A percentile compares a stretch with the other conserved stretches of the same genome.
Evolutionary conservation across 2,329 filamentous ascomycete species (phyloP).

Genomic region (Ascochyta clinopodiicola): DNA sequence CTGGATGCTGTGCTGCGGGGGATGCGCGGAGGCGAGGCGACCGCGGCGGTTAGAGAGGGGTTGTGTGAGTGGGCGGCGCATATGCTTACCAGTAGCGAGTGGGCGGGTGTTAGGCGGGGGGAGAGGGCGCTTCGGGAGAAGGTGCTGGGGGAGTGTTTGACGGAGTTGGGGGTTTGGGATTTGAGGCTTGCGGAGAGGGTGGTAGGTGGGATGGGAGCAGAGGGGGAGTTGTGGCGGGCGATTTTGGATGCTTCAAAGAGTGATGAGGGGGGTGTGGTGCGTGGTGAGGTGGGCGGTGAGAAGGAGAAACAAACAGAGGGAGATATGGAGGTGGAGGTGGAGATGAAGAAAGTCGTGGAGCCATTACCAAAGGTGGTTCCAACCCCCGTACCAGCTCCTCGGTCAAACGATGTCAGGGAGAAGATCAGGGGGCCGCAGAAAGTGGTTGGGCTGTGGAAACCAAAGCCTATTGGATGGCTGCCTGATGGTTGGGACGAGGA

Average conservation of each 20-base stretch:
- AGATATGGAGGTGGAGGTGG: neutral
- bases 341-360: neutral
- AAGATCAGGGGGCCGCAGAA: constrained; percentile 39
- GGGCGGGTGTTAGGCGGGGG: constrained; percentile 34
- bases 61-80: constrained; percentile 59
- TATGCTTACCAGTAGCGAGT: constrained; percentile 51
- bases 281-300: constrained; percentile 3
- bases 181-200: constrained; percentile 44
- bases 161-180: constrained; percentile 48
- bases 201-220: constrained; percentile 31
- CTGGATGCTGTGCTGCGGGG: constrained; percentile 49
- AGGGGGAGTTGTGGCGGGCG: constrained; percentile 22
- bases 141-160: constrained; percentile 39
- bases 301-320: neutral
- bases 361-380: neutral
- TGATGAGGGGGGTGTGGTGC: constrained; percentile 16
- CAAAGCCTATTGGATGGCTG: constrained; percentile 40
- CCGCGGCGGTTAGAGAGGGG: constrained; percentile 50
- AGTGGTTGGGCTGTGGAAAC: constrained; percentile 41
- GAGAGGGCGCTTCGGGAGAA: constrained; percentile 20
- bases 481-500: constrained; percentile 36
- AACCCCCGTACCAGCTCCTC: no score
- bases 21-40: constrained; percentile 36
- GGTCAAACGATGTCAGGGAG: neutral
- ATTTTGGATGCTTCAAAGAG: constrained; percentile 43